phyloP scores from a whole-genome alignment of 306 rosid species.

The Cicer bijugum region DNA sequence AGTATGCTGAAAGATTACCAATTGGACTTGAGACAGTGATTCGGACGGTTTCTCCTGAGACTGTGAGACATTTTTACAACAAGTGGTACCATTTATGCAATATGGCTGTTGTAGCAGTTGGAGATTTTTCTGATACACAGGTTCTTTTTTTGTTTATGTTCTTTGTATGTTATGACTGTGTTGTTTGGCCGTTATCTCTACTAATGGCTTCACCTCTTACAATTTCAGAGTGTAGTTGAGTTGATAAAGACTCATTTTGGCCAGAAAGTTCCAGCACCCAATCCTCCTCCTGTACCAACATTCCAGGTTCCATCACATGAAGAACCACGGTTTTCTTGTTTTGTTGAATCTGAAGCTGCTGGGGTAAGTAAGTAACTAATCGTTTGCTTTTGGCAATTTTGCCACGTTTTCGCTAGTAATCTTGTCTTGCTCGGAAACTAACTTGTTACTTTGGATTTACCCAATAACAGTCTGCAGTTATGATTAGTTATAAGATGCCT shows the following conservation, averaged over 20 bases:
- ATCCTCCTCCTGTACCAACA: constrained; percentile 67
- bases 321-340: constrained; percentile 87
- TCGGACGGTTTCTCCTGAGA: constrained; percentile 75
- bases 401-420: neutral
- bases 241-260: constrained; percentile 84
- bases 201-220: constrained; percentile 43
- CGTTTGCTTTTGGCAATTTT: constrained; percentile 33
- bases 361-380: constrained; percentile 76
- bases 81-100: constrained; percentile 92
- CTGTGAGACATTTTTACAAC: constrained; percentile 79
- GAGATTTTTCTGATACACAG: constrained; percentile 90
- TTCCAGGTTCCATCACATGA: constrained; percentile 80
- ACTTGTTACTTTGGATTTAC: constrained; percentile 39
- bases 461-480: constrained; percentile 82
- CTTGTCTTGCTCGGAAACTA: constrained; percentile 29
- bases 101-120: constrained; percentile 97
- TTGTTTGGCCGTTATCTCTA: constrained; percentile 36
- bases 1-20: constrained; percentile 94
- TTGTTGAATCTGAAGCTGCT: constrained; percentile 93
- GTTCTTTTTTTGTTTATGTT: constrained; percentile 51
- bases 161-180: constrained; percentile 41
- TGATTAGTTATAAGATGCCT: constrained; percentile 90
- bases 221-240: constrained; percentile 74
- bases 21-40: constrained; percentile 91
- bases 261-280: constrained; percentile 66